phyloP scores from a whole-genome alignment of 306 rosid genomes.

The Begonia fuchsioides region DNA sequence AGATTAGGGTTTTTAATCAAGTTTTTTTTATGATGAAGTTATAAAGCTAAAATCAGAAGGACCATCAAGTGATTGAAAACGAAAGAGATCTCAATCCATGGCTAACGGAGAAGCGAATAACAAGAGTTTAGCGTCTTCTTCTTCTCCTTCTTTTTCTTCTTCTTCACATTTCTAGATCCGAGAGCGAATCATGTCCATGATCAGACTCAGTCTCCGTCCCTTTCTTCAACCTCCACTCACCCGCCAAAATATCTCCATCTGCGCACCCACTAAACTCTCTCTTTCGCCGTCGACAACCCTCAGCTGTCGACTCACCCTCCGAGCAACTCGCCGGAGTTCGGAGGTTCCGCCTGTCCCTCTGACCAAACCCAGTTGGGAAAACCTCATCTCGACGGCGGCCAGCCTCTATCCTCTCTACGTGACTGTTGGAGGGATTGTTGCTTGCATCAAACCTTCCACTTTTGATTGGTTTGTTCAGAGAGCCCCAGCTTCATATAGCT shows the following conservation, averaged over 20 bases:
- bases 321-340: conserved; percentile 10
- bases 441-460: conserved; percentile 26
- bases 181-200: conserved; percentile 7
- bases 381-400: conserved; percentile 18
- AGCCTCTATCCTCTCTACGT: conserved; percentile 32
- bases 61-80: too few relatives aligned
- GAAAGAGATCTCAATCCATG: too few relatives aligned
- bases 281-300: conserved; percentile 5
- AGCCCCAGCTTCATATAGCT: conserved; percentile 21
- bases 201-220: conserved; percentile 11
- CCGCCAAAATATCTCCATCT: conserved; percentile 8
- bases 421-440: conserved; percentile 25
- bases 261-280: not conserved
- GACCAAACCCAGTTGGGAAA: conserved; percentile 16
- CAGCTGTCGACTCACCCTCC: conserved; percentile 5
- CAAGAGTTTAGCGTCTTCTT: too few relatives aligned
- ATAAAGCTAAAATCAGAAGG: too few relatives aligned
- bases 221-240: conserved; percentile 7
- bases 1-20: too few relatives aligned
- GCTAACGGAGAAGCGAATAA: too few relatives aligned
- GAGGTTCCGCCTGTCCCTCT: conserved; percentile 2
- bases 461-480: conserved; percentile 27
- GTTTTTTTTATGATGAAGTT: too few relatives aligned
- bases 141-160: too few relatives aligned
- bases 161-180: conserved; percentile 1